phyloP scores from a whole-genome alignment of 2,329 filamentous ascomycete genomes.

The Colletotrichum eremochloae region DNA sequence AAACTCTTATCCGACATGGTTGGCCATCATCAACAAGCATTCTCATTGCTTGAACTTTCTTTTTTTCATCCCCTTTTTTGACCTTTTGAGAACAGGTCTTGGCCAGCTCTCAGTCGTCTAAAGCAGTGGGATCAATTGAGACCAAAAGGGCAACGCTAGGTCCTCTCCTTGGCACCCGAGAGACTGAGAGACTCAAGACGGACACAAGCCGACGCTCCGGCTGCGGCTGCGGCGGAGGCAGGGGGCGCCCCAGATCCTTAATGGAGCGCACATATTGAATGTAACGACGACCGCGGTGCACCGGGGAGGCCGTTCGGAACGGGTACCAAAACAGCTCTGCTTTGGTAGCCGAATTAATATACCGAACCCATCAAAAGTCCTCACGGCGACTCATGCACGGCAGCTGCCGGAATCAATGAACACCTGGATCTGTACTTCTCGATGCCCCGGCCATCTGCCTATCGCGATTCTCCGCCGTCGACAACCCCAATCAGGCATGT shows the following conservation, averaged over 20 bases:
- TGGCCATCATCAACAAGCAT: neutral
- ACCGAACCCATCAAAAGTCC: neutral
- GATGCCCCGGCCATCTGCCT: neutral
- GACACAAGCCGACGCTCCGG: neutral
- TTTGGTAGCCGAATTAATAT: neutral
- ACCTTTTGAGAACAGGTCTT: neutral
- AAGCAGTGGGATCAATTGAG: neutral
- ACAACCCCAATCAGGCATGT: neutral
- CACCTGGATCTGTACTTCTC: neutral
- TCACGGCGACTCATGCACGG: neutral
- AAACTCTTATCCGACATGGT: neutral
- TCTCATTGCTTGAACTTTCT: neutral
- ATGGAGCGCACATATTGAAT: neutral
- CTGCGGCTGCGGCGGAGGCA: neutral
- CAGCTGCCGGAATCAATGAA: neutral
- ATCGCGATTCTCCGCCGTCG: neutral
- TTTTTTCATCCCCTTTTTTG: neutral
- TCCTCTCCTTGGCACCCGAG: neutral
- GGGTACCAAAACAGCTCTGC: neutral
- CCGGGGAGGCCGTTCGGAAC: neutral
- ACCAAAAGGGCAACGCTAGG: neutral
- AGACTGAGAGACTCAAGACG: neutral
- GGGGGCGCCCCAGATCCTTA: neutral
- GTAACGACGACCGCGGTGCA: neutral
- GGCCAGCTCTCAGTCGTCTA: neutral